phyloP scores from a whole-genome alignment of 106 monocot species.

The Vanilla planifolia region DNA sequence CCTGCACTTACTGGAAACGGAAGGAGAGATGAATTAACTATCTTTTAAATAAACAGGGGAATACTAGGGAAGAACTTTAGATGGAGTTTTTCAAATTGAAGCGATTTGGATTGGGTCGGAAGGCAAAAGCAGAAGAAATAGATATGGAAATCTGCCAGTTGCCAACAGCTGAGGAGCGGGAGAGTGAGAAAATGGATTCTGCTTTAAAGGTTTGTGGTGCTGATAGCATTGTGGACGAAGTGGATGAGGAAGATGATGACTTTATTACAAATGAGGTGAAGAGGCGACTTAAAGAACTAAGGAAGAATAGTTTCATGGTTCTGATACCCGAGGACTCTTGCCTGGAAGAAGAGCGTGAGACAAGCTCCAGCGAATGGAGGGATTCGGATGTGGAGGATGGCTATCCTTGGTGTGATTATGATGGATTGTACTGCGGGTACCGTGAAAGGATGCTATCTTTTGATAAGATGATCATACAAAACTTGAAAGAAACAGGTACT shows the following conservation, averaged over 20 bases:
- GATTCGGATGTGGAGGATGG: conserved; percentile 42
- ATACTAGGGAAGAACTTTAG: neutral
- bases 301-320: conserved; percentile 97
- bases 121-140: conserved; percentile 13
- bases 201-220: conserved; percentile 8
- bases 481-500: conserved; percentile 58
- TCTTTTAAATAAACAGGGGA: neutral
- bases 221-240: conserved; percentile 18
- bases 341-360: conserved; percentile 53
- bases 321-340: conserved; percentile 80
- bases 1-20: neutral
- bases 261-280: conserved; percentile 95
- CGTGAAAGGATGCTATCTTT: conserved; percentile 85
- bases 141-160: conserved; percentile 12
- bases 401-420: conserved; percentile 46
- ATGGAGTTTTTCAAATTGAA: conserved; percentile 80
- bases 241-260: conserved; percentile 87
- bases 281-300: conserved; percentile 84
- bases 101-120: conserved; percentile 25
- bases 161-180: neutral
- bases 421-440: conserved; percentile 70
- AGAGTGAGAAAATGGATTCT: conserved; percentile 15
- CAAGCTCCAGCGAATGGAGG: conserved; percentile 71
- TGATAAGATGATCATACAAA: conserved; percentile 57
- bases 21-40: neutral